Conservation (phyloP, 179 eudicot genomes). For the Beta lomatogona region DNA sequence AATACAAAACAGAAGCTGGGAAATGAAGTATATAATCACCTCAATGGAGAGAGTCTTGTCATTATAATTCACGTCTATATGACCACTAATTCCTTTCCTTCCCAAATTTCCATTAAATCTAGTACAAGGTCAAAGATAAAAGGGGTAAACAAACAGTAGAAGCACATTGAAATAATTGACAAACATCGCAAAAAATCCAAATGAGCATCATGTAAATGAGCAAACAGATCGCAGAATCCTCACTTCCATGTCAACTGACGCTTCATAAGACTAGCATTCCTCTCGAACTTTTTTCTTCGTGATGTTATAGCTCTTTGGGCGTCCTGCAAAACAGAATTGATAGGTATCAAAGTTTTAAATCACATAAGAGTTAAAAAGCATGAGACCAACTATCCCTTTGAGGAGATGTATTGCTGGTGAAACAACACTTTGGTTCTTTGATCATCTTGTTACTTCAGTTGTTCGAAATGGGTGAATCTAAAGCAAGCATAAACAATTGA, state of each 20-base stretch:
- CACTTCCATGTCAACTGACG: constrained; percentile 92
- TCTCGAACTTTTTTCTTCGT: constrained; percentile 62
- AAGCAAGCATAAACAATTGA: background rate
- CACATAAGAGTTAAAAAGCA: background rate
- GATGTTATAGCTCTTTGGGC: constrained; percentile 58
- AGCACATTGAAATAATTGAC: background rate
- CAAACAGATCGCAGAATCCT: constrained; percentile 26
- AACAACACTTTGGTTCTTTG: background rate
- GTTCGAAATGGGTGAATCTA: background rate
- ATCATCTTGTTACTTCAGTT: background rate
- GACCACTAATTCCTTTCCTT: constrained; percentile 92
- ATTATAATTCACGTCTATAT: constrained; percentile 63
- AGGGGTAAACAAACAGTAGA: background rate
- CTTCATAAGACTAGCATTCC: constrained; percentile 69
- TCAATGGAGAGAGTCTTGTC: constrained; percentile 78
- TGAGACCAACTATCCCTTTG: background rate
- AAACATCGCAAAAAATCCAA: background rate
- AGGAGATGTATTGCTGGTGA: background rate
- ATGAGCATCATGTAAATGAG: background rate
- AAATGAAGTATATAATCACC: constrained; percentile 39
- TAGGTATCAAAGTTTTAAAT: background rate
- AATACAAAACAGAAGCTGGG: background rate
- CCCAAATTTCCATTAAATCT: constrained; percentile 90
- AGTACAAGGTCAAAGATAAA: constrained; percentile 10
- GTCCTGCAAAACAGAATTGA: constrained; percentile 43